These are phyloP conservation scores for Citrus sp. DNA, from an alignment of 345 rosid species.

Conservation along the genomic window DNA sequence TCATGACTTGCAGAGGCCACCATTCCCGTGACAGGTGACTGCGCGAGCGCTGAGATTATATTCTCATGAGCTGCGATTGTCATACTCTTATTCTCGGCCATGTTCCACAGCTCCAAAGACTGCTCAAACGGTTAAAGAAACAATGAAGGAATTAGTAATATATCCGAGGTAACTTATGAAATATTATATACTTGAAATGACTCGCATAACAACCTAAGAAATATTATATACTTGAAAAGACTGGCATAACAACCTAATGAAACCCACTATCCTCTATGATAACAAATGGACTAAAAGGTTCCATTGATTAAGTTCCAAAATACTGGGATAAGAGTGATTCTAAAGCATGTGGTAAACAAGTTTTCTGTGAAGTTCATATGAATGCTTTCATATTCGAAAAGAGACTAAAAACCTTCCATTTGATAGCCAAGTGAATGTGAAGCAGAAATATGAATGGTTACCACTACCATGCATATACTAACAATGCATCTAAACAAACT, in stretches of 20 bases:
- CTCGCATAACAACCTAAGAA: neutral
- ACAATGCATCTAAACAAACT: neutral
- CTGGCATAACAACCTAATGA: neutral
- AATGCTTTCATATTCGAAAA: neutral
- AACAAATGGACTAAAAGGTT: neutral
- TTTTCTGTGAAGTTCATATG: neutral
- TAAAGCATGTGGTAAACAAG: neutral
- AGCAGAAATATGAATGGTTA: neutral
- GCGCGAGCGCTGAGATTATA: slow-evolving; percentile 54
- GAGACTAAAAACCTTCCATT: neutral
- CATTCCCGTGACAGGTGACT: slow-evolving; percentile 45
- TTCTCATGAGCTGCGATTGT: slow-evolving; percentile 48
- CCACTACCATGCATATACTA: neutral
- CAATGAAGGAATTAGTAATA: neutral
- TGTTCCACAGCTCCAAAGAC: slow-evolving; percentile 69
- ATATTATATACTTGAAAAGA: too few relatives aligned
- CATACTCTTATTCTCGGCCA: slow-evolving; percentile 59
- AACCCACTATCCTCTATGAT: neutral
- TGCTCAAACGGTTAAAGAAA: slow-evolving; percentile 19
- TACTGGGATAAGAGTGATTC: neutral
- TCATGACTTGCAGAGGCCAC: slow-evolving; percentile 74
- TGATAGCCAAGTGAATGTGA: neutral
- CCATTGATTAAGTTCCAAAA: neutral
- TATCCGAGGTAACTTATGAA: neutral
- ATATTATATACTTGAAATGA: neutral